These are phyloP conservation scores for Aspergillus affinis DNA, from an alignment of 495 filamentous ascomycete species.

Conservation along the genomic window DNA sequence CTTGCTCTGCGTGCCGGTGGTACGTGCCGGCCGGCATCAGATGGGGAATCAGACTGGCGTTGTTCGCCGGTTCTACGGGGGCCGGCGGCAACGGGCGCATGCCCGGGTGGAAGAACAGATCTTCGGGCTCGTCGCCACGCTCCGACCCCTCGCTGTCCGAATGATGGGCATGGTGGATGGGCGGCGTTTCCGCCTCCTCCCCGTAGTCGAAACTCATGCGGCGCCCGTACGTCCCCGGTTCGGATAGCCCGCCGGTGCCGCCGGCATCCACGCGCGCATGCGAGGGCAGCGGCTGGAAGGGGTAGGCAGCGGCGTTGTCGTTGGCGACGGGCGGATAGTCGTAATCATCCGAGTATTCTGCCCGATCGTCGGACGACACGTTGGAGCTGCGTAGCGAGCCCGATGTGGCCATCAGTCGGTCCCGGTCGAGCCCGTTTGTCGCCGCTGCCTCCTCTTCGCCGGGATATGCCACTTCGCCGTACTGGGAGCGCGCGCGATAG, in stretches of 20 bases:
- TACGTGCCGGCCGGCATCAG: slow-evolving; percentile 60
- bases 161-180: slow-evolving; percentile 50
- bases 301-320: slow-evolving; percentile 48
- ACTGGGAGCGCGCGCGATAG: slow-evolving; percentile 69
- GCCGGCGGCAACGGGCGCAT: slow-evolving; percentile 81
- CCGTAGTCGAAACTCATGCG: slow-evolving; percentile 92
- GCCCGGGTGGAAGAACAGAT: slow-evolving; percentile 92
- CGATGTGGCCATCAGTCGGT: slow-evolving; percentile 19
- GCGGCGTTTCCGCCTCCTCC: slow-evolving; percentile 63
- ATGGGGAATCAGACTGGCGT: slow-evolving; percentile 43
- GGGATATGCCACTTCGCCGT: slow-evolving; percentile 55
- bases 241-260: slow-evolving; percentile 80
- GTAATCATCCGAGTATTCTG: slow-evolving; percentile 42
- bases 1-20: slow-evolving; percentile 44
- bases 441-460: slow-evolving; percentile 8
- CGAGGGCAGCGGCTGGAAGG: slow-evolving; percentile 56
- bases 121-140: slow-evolving; percentile 66
- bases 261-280: slow-evolving; percentile 71
- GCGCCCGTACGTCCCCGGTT: slow-evolving; percentile 62
- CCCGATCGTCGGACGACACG: slow-evolving; percentile 31
- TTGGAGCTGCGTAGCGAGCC: slow-evolving; percentile 42
- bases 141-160: slow-evolving; percentile 54
- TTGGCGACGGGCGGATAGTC: slow-evolving; percentile 45
- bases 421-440: slow-evolving; percentile 18
- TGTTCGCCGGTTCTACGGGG: slow-evolving; percentile 54